Evolutionary conservation across 23 red algal species (phyloP).

Genomic region (Gracilaria gracilis): DNA sequence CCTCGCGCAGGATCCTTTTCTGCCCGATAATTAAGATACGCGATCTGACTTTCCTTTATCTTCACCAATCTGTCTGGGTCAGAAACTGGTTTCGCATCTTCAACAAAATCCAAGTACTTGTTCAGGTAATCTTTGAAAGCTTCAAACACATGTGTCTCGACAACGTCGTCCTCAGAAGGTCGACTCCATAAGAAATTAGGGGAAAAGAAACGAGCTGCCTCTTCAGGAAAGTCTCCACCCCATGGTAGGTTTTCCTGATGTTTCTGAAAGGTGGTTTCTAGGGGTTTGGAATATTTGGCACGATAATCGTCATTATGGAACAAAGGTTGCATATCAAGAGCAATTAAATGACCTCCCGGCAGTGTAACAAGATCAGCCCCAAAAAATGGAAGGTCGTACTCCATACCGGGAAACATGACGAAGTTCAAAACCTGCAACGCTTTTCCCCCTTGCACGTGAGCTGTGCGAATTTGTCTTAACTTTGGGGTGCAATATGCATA

Average conservation of each 20-base stretch:
- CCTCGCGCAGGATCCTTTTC: slow-evolving; percentile 95
- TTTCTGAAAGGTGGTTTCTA: slow-evolving; percentile 68
- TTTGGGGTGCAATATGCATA: slow-evolving; percentile 90
- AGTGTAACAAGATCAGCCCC: slow-evolving; percentile 95
- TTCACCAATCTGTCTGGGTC: slow-evolving; percentile 61
- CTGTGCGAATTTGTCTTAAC: slow-evolving; percentile 91
- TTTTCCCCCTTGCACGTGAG: slow-evolving; percentile 89
- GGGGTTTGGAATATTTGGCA: slow-evolving; percentile 53
- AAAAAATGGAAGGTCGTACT: slow-evolving; percentile 94
- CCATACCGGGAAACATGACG: slow-evolving; percentile 90
- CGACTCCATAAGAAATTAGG: slow-evolving; percentile 90
- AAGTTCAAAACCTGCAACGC: slow-evolving; percentile 95
- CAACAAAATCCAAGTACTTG: slow-evolving; percentile 81
- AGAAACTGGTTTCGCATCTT: slow-evolving; percentile 60
- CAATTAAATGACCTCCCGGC: slow-evolving; percentile 95
- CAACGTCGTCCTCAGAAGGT: slow-evolving; percentile 72
- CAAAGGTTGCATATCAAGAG: slow-evolving; percentile 96
- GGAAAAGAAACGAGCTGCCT: slow-evolving; percentile 88
- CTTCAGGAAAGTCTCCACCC: slow-evolving; percentile 95
- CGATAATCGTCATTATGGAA: slow-evolving; percentile 88
- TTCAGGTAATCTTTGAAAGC: slow-evolving; percentile 97
- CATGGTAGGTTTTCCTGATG: slow-evolving; percentile 79
- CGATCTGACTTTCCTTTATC: slow-evolving; percentile 84
- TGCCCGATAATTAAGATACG: slow-evolving; percentile 91
- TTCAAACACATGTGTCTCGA: slow-evolving; percentile 81